Conservation (phyloP, 768 basidiomycete genomes). For the Neoboletus subvelutipes region DNA sequence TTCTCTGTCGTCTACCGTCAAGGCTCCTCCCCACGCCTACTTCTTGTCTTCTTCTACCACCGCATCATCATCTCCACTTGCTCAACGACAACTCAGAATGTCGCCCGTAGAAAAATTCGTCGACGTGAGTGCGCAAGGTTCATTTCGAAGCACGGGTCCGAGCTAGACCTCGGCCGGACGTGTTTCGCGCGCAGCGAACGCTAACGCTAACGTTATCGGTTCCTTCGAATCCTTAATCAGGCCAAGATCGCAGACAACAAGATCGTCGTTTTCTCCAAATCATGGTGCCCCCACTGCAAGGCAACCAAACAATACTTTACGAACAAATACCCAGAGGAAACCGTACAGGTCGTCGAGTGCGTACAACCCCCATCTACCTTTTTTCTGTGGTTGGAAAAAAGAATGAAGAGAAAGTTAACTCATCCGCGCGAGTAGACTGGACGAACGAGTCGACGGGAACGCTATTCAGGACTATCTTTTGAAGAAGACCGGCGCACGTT, state of each 20-base stretch:
- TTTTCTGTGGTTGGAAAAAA: neutral
- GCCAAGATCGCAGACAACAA: conserved; percentile 47
- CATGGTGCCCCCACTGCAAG: conserved; percentile 52
- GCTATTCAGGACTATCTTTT: conserved; percentile 66
- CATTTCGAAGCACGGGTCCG: neutral
- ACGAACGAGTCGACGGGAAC: conserved; percentile 53
- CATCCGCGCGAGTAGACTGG: conserved; percentile 41
- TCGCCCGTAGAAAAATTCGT: conserved; percentile 38
- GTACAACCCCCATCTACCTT: conserved; percentile 13
- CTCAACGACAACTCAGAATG: conserved; percentile 14
- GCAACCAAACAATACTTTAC: conserved; percentile 48
- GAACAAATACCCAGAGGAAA: conserved; percentile 37
- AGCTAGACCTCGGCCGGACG: neutral
- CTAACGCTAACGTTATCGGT: conserved; percentile 35
- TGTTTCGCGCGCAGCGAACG: neutral
- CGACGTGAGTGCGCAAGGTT: conserved; percentile 32
- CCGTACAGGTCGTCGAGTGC: conserved; percentile 48
- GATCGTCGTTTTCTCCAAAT: conserved; percentile 62
- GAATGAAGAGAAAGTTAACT: neutral
- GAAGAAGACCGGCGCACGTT: conserved; percentile 63
- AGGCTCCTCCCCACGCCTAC: conserved; percentile 1
- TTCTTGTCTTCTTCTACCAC: conserved; percentile 16
- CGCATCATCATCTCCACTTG: conserved; percentile 29
- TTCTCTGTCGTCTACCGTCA: conserved; percentile 14
- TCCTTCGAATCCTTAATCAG: conserved; percentile 37